A percentile compares a stretch with the other conserved stretches of the same genome.
These are phyloP conservation scores for Vaccinium macrocarpon DNA, from an alignment of 148 eudicot genomes.

Conservation along the genomic window DNA sequence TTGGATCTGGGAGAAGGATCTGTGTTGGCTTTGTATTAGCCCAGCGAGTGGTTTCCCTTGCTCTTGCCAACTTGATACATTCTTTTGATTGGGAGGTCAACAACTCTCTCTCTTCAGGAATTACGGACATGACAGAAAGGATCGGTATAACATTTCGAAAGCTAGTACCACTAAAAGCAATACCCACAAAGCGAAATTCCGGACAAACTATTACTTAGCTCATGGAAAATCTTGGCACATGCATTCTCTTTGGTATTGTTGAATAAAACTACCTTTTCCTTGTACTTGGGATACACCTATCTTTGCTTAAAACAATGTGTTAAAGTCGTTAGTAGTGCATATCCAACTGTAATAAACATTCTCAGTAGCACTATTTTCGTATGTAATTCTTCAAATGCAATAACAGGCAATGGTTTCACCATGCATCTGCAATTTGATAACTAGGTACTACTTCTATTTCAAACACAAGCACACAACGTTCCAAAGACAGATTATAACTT, in stretches of 20 bases:
- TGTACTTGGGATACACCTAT: too few species aligned
- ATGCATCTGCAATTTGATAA: background rate
- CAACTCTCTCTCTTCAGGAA: background rate
- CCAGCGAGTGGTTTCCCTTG: slow-evolving; percentile 30
- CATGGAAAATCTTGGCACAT: too few species aligned
- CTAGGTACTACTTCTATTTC: background rate
- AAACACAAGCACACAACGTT: background rate
- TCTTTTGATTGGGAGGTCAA: slow-evolving; percentile 16
- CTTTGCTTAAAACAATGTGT: too few species aligned
- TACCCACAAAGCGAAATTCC: slow-evolving; percentile 4
- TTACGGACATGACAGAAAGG: slow-evolving; percentile 14
- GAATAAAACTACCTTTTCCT: too few species aligned
- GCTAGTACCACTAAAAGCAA: slow-evolving; percentile 7
- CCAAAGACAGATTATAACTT: background rate
- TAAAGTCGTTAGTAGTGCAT: too few species aligned
- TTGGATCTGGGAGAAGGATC: slow-evolving; percentile 39
- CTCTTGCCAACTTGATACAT: slow-evolving; percentile 4
- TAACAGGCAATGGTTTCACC: background rate
- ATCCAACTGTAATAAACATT: too few species aligned
- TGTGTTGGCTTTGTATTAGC: slow-evolving; percentile 27
- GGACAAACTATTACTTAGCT: background rate
- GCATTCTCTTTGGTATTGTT: too few species aligned
- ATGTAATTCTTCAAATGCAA: background rate
- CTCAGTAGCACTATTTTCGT: too few species aligned
- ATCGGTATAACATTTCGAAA: background rate